These are phyloP conservation scores for Choiromyces venosus DNA, from an alignment of 495 filamentous ascomycete genomes.

Conservation along the genomic window DNA sequence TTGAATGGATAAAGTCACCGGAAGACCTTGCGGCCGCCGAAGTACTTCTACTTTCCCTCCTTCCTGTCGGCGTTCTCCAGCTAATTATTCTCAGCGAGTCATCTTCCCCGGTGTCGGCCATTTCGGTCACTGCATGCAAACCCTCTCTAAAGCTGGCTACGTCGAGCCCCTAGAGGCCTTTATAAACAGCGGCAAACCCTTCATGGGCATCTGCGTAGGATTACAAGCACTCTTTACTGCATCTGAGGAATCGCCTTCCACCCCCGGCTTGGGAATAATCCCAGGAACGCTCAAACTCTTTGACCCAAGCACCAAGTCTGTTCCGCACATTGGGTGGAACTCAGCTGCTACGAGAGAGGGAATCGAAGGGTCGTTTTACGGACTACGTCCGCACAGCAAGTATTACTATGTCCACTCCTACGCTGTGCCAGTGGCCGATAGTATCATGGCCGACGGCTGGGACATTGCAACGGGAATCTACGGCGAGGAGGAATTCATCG, in stretches of 20 bases:
- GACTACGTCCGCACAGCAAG: conserved; percentile 70
- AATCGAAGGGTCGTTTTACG: conserved; percentile 56
- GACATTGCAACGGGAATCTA: conserved; percentile 80
- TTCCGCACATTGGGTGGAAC: conserved; percentile 98
- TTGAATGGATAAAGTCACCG: conserved; percentile 85
- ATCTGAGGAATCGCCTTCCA: conserved; percentile 67
- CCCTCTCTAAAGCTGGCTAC: conserved; percentile 73
- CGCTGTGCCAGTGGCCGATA: conserved; percentile 70
- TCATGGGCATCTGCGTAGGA: conserved; percentile 97
- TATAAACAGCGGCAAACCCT: conserved; percentile 82
- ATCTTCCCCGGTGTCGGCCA: conserved; percentile 95
- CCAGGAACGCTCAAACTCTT: conserved; percentile 69
- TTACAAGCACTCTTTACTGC: conserved; percentile 82
- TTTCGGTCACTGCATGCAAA: conserved; percentile 89
- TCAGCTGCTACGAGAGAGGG: conserved; percentile 55
- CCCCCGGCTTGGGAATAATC: conserved; percentile 69
- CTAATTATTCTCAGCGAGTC: conserved; percentile 45
- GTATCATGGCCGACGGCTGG: conserved; percentile 72
- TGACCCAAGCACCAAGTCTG: conserved; percentile 69
- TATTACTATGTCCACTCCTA: conserved; percentile 99
- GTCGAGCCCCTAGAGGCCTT: conserved; percentile 70
- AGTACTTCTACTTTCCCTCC: conserved; percentile 48
- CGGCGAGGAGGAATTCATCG: conserved; percentile 84
- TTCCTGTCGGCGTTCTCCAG: neutral
- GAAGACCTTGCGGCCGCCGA: conserved; percentile 78